Evolutionary conservation across 345 rosid genomes (phyloP), one percentile per base, ranked within the genome.

Genomic region (Viola odorata): DNA sequence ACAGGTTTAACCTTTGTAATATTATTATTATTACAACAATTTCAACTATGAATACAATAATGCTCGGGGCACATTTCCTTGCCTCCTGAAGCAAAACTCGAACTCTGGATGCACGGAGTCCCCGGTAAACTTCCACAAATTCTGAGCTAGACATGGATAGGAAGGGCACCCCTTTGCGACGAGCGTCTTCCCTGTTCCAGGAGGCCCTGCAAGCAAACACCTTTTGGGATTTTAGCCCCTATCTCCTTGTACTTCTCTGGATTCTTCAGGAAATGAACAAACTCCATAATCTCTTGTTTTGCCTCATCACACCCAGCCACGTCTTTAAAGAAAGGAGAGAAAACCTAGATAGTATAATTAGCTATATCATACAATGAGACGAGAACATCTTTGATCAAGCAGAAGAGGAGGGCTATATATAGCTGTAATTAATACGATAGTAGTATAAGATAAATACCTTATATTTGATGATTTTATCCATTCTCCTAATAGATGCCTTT

Each of bases 261-360:
- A 62, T 83, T 90, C 85, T 90, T 82, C 13, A 94, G 89, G 61
- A 90, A 94, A 73, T 94, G 99, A 48, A 94, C 99, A 67, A 94
- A 88, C 72, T 88, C 99, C 96, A 94, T 90, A 53, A 90, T 86
- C 72, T 94, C 99, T 79, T 86, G 96, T 68, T 94, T 94, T 16
- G 99, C 97, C 76, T 94, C 99, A 16, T 94, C 99, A 58, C 99
- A 94, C 15, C 99, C 99, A 57, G 96, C 99, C n/a, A 94, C 99
- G 62, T 90, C 99, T 76, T 88, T 94, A 61, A 94, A 90, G 10
- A 10, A 42, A 10, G 10, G 45, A 42, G 10, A 5, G 10, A 42
- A 5, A 5, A 42, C 5, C 10, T 5, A 10, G 45, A 42, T 5
- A 10, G 10, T n/a, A n/a, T n/a, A n/a, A n/a, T n/a, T n/a, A n/a